A percentile compares a stretch with the other conserved stretches of the same genome.
Evolutionary conservation across 441 rosid species (phyloP).

Genomic region (Pelargonium citronellum): DNA sequence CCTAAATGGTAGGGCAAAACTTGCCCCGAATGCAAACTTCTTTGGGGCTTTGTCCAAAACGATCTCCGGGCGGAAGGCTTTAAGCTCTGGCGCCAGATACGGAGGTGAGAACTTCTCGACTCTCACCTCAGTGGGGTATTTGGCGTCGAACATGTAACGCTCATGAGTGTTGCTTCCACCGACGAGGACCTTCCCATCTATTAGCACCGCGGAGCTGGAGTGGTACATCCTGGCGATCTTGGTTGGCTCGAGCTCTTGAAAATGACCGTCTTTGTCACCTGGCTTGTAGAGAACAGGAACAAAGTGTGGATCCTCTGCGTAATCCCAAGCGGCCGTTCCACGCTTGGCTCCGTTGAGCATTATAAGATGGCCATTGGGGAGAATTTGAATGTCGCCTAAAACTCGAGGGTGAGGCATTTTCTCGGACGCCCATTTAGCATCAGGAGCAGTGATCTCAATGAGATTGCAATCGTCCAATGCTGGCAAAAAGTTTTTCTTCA

Average conservation of each 20-base stretch:
- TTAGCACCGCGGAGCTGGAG: slow-evolving; percentile 15
- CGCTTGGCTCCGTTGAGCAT: slow-evolving; percentile 14
- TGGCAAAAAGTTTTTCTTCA: not conserved
- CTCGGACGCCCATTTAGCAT: slow-evolving; percentile 19
- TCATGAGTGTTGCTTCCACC: slow-evolving; percentile 20
- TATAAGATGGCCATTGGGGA: slow-evolving; percentile 18
- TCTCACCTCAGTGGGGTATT: slow-evolving; percentile 21
- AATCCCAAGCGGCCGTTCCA: slow-evolving; percentile 15
- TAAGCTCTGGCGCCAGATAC: slow-evolving; percentile 12
- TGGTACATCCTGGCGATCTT: slow-evolving; percentile 28
- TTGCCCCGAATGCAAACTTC: slow-evolving; percentile 7
- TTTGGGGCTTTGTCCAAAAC: not conserved
- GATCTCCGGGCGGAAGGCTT: not conserved
- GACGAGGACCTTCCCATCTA: slow-evolving; percentile 19
- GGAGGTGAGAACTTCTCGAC: slow-evolving; percentile 21
- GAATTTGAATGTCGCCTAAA: slow-evolving; percentile 19
- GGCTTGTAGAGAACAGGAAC: slow-evolving; percentile 14
- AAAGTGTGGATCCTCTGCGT: slow-evolving; percentile 7
- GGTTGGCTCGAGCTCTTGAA: not conserved
- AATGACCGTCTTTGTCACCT: not conserved
- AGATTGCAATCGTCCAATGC: slow-evolving; percentile 15
- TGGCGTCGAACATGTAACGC: slow-evolving; percentile 12
- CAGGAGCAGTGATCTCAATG: slow-evolving; percentile 5
- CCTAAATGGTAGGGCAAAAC: not conserved
- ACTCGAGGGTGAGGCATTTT: slow-evolving; percentile 18